These are phyloP conservation scores for Fusarium austroafricanum DNA, from an alignment of 2,329 filamentous ascomycete species.

Conservation along the genomic window DNA sequence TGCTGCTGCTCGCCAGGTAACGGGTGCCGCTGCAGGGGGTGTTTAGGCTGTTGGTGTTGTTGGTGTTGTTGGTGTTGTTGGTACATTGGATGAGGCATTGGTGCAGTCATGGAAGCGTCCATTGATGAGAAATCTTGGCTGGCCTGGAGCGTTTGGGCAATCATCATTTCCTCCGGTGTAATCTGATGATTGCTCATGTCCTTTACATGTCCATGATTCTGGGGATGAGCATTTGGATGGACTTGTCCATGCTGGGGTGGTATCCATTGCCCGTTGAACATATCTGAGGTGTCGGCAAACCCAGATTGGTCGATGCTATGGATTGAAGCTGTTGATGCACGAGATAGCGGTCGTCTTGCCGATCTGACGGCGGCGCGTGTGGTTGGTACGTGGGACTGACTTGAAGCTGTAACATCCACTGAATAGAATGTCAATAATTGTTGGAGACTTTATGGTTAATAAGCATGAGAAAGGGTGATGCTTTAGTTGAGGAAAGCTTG, in stretches of 20 bases:
- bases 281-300: conserved; percentile 57
- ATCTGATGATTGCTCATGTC: conserved; percentile 60
- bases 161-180: conserved; percentile 69
- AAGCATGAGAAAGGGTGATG: conserved; percentile 15
- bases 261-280: conserved; percentile 65
- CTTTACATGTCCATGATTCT: conserved; percentile 55
- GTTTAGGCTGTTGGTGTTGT: conserved; percentile 54
- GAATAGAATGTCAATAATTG: conserved; percentile 33
- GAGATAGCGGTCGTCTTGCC: conserved; percentile 64
- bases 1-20: conserved; percentile 67
- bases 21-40: conserved; percentile 60
- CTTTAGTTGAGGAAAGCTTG: conserved; percentile 1
- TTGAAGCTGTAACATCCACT: conserved; percentile 45
- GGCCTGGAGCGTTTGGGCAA: conserved; percentile 67
- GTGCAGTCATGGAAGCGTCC: conserved; percentile 58
- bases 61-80: conserved; percentile 52
- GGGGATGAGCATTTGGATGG: conserved; percentile 35
- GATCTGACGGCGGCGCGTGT: conserved; percentile 53
- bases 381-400: conserved; percentile 46
- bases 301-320: conserved; percentile 65
- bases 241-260: conserved; percentile 35
- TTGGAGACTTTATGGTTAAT: conserved; percentile 1
- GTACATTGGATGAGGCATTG: conserved; percentile 55
- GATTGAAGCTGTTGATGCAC: conserved; percentile 67
- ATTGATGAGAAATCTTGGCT: conserved; percentile 63